Conservation (phyloP, 106 monocot species). For the Triglochin maritima region DNA sequence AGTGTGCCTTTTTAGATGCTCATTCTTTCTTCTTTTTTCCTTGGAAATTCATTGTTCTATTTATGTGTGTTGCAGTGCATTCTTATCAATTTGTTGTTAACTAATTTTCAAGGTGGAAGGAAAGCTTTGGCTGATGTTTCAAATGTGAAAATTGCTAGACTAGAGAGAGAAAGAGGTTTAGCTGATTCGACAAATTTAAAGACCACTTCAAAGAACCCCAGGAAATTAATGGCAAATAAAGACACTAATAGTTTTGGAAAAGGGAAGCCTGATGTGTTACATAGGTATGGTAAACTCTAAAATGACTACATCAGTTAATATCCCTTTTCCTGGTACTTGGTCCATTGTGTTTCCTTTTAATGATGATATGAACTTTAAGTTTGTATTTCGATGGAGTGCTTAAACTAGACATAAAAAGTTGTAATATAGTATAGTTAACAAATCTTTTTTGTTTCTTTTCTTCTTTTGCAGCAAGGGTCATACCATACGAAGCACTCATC, state of each 20-base stretch:
- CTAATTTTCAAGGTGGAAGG: not conserved
- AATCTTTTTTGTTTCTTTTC: not conserved
- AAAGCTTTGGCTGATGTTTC: conserved; percentile 8
- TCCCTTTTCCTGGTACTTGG: not conserved
- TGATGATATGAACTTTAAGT: not conserved
- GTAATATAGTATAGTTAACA: not conserved
- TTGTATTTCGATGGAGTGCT: not conserved
- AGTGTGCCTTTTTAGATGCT: not conserved
- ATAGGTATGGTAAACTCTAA: not conserved
- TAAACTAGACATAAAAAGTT: not conserved
- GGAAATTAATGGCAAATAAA: no score
- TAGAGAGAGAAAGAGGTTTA: not conserved
- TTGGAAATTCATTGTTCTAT: not conserved
- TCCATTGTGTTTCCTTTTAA: not conserved
- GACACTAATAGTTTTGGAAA: not conserved
- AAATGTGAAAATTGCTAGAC: conserved; percentile 1
- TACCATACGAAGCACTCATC: not conserved
- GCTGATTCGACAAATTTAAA: no score
- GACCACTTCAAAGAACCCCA: no score
- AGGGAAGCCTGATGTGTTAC: not conserved
- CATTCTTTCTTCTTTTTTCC: not conserved
- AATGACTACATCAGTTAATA: not conserved
- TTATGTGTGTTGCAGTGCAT: not conserved
- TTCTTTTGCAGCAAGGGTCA: conserved; percentile 1
- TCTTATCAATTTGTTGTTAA: not conserved